Percentiles rank a stretch among this genome's conserved stretches.
phyloP scores from a whole-genome alignment of 306 rosid genomes.

The Biancaea sappan region DNA sequence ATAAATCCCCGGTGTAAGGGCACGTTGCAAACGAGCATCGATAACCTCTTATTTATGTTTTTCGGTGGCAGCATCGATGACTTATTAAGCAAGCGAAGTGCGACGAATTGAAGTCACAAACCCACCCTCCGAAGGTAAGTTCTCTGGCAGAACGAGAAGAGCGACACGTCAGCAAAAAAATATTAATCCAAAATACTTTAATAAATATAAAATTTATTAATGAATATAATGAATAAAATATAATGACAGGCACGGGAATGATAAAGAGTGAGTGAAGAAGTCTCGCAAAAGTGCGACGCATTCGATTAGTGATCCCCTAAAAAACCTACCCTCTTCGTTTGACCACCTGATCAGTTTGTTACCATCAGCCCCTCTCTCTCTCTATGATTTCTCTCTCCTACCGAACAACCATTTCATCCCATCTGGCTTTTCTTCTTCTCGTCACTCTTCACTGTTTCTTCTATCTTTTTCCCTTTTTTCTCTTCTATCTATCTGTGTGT shows the following conservation, averaged over 20 bases:
- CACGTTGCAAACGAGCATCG: neutral
- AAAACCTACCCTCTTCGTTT: constrained; percentile 58
- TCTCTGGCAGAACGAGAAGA: neutral
- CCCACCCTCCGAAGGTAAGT: too few relatives aligned
- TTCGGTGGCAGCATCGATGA: too few relatives aligned
- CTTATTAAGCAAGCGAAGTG: neutral
- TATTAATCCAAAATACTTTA: too few relatives aligned
- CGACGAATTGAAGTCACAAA: too few relatives aligned
- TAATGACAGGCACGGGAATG: neutral
- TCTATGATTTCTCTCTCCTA: neutral
- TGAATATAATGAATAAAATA: neutral
- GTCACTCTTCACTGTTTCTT: neutral
- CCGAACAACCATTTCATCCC: neutral
- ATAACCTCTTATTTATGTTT: too few relatives aligned
- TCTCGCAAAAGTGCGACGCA: constrained; percentile 30
- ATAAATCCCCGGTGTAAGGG: neutral
- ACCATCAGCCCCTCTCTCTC: neutral
- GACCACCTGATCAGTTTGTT: constrained; percentile 52
- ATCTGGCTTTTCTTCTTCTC: neutral
- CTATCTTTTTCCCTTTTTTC: neutral
- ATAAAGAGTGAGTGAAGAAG: neutral
- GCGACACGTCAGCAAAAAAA: neutral
- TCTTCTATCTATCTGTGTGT: constrained; percentile 9
- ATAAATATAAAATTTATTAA: neutral
- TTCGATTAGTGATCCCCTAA: constrained; percentile 56